A percentile compares a stretch with the other conserved stretches of the same genome.
phyloP scores from a whole-genome alignment of 116 monocot genomes.

The Zostera marina region DNA sequence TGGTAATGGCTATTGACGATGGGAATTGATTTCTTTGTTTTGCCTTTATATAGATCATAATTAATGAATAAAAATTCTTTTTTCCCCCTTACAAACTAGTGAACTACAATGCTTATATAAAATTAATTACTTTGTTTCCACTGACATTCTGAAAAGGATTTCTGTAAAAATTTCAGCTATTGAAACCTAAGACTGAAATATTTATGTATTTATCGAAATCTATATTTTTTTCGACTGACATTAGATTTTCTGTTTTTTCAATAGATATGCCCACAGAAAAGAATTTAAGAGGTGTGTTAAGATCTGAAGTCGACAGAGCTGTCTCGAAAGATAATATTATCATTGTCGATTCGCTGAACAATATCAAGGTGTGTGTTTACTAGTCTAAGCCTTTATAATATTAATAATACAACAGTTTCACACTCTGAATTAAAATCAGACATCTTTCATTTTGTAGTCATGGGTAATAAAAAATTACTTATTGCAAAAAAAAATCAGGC shows the following conservation, averaged over 20 bases:
- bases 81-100: background rate
- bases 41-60: background rate
- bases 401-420: too few relatives aligned
- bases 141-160: too few relatives aligned
- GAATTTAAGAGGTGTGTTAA: slow-evolving; percentile 82
- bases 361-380: slow-evolving; percentile 62
- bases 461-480: too few relatives aligned
- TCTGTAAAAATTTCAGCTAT: too few relatives aligned
- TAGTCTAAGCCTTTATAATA: too few relatives aligned
- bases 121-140: too few relatives aligned
- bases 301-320: slow-evolving; percentile 94
- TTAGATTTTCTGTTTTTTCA: background rate
- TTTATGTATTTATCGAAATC: background rate
- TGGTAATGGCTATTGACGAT: slow-evolving; percentile 11
- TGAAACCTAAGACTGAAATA: too few relatives aligned
- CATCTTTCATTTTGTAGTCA: too few relatives aligned
- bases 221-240: background rate
- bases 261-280: slow-evolving; percentile 93
- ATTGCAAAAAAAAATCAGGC: too few relatives aligned
- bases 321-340: slow-evolving; percentile 68
- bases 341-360: slow-evolving; percentile 86
- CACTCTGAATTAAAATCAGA: too few relatives aligned
- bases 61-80: background rate
- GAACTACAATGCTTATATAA: too few relatives aligned
- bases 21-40: background rate